A percentile compares a stretch with the other conserved stretches of the same genome.
Evolutionary conservation across 441 rosid genomes (phyloP).

Genomic region (Melianthus villosus): DNA sequence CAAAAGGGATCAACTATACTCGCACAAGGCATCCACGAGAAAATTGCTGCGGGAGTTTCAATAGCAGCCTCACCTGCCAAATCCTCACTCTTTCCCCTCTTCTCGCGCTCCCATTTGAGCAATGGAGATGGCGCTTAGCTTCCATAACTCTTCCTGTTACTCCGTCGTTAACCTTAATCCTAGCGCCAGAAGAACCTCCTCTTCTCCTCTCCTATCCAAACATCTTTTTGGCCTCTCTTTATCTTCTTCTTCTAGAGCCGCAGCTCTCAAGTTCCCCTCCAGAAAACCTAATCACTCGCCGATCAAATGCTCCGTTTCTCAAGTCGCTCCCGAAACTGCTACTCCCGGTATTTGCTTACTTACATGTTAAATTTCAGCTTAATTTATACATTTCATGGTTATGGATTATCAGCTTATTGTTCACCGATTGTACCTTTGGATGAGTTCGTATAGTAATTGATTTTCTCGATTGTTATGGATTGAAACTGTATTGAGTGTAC

Average conservation of each 20-base stretch:
- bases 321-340: too few species aligned
- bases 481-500: background rate
- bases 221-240: background rate
- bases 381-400: too few species aligned
- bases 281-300: too few species aligned
- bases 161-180: constrained; percentile 1
- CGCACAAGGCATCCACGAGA: background rate
- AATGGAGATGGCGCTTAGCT: constrained; percentile 3
- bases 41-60: background rate
- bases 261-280: background rate
- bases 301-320: too few species aligned
- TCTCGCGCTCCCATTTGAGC: background rate
- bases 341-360: too few species aligned
- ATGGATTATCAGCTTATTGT: too few species aligned
- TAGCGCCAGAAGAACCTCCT: background rate
- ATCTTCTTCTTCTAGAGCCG: background rate
- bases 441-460: too few species aligned
- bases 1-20: background rate
- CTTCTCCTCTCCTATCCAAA: background rate
- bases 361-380: too few species aligned
- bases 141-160: constrained; percentile 2
- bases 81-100: background rate
- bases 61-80: constrained; percentile 3
- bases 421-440: too few species aligned
- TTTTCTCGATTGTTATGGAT: background rate